phyloP scores from a whole-genome alignment of 2,329 filamentous ascomycete genomes.

The Venturia aucupariae region DNA sequence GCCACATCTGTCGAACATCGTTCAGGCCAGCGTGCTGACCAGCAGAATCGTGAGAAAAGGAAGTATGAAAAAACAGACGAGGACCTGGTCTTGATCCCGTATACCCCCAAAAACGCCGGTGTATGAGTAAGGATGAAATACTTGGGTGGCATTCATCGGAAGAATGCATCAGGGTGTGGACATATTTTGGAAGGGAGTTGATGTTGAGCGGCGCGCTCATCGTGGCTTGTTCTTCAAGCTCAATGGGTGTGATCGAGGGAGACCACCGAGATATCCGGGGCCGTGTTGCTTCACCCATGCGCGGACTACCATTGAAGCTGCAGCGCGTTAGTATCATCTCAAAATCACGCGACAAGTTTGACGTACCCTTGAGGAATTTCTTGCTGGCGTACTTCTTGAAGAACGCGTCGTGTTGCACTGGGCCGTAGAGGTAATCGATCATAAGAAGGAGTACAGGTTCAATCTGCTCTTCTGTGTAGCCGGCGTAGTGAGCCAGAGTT shows the following conservation, averaged over 20 bases:
- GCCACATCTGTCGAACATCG: not conserved
- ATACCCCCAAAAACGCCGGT: conserved; percentile 1
- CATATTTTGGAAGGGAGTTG: not conserved
- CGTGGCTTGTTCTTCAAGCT: conserved; percentile 11
- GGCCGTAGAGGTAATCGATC: conserved; percentile 90
- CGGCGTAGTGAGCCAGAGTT: conserved; percentile 81
- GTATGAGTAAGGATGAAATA: conserved; percentile 5
- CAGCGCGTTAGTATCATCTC: conserved; percentile 20
- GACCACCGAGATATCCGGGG: conserved; percentile 12
- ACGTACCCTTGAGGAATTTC: conserved; percentile 93
- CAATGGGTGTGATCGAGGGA: conserved; percentile 12
- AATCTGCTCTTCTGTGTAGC: conserved; percentile 88
- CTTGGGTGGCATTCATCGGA: not conserved
- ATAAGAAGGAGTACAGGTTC: conserved; percentile 86
- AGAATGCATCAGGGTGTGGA: not conserved
- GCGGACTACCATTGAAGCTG: conserved; percentile 83
- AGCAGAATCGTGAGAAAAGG: conserved; percentile 6
- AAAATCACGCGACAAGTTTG: conserved; percentile 15
- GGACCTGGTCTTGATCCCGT: not conserved
- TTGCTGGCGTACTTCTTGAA: conserved; percentile 99
- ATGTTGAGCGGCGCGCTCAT: not conserved
- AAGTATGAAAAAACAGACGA: conserved; percentile 2
- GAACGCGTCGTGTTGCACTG: conserved; percentile 90
- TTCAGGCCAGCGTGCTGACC: conserved; percentile 5
- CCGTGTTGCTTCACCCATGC: conserved; percentile 82